Conservation (phyloP, 805 yeast species). For the Wickerhamomyces chaumierensis region DNA sequence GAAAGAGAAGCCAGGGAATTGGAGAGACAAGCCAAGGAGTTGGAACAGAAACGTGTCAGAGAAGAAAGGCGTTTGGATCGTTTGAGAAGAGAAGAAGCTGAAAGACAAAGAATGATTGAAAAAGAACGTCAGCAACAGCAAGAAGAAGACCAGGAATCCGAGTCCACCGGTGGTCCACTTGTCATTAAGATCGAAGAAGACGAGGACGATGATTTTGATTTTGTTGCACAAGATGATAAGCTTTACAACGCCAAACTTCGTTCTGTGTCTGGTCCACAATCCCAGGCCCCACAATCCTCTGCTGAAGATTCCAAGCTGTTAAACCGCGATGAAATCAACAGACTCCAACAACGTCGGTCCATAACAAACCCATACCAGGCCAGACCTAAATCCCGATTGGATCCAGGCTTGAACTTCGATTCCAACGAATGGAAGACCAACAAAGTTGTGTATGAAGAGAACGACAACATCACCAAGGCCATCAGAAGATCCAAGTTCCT, state of each 20-base stretch:
- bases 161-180: conserved; percentile 13
- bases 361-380: conserved; percentile 24
- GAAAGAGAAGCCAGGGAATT: conserved; percentile 6
- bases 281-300: background rate
- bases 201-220: conserved; percentile 11
- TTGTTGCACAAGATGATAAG: conserved; percentile 6
- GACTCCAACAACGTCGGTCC: conserved; percentile 26
- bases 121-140: conserved; percentile 2
- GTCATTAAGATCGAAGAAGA: conserved; percentile 7
- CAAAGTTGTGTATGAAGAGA: conserved; percentile 12
- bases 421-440: conserved; percentile 12
- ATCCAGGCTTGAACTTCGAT: conserved; percentile 27
- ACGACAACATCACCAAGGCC: conserved; percentile 26
- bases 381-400: conserved; percentile 32
- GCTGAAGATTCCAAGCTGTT: conserved; percentile 12
- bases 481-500: conserved; percentile 32
- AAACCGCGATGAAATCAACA: conserved; percentile 18
- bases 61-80: background rate
- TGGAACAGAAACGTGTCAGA: conserved; percentile 5
- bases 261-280: conserved; percentile 27
- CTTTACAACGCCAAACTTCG: conserved; percentile 16
- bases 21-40: conserved; percentile 8
- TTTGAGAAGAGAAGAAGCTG: conserved; percentile 6
- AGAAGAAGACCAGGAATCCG: conserved; percentile 11
- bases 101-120: conserved; percentile 10